A percentile compares a stretch with the other conserved stretches of the same genome.
Conservation (phyloP, 768 basidiomycete genomes). For the Xerocomellus dryophilus region DNA sequence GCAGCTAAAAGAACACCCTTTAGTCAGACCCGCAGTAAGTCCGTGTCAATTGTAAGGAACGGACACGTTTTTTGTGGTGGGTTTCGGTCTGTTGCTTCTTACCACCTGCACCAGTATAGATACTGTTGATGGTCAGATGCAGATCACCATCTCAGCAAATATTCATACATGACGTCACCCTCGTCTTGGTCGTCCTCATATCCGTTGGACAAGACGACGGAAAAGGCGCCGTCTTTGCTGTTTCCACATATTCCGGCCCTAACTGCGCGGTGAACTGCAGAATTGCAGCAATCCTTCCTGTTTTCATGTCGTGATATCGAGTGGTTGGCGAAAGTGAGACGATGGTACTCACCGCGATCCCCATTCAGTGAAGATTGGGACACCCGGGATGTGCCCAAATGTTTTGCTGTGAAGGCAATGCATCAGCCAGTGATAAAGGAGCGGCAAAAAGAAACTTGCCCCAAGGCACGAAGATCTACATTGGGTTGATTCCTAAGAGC, state of each 20-base stretch:
- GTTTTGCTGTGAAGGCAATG: constrained; percentile 8
- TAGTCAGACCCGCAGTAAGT: not conserved
- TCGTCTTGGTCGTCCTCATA: constrained; percentile 27
- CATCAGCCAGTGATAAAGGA: not conserved
- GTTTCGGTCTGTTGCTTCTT: constrained; percentile 10
- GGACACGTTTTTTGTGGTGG: constrained; percentile 18
- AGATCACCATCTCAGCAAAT: not conserved
- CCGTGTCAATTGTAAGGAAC: not conserved
- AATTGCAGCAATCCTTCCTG: constrained; percentile 7
- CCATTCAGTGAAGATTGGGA: constrained; percentile 24
- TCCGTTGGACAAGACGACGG: constrained; percentile 17
- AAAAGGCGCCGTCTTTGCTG: constrained; percentile 5
- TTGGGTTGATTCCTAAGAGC: too few relatives aligned
- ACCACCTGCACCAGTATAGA: constrained; percentile 30
- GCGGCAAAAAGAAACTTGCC: too few relatives aligned
- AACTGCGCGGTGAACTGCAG: constrained; percentile 17
- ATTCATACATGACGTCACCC: constrained; percentile 27
- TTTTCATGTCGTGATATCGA: not conserved
- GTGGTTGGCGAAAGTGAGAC: not conserved
- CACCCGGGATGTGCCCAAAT: constrained; percentile 25
- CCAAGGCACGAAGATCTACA: too few relatives aligned
- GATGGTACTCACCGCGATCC: constrained; percentile 12
- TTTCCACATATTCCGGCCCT: constrained; percentile 24
- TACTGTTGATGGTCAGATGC: constrained; percentile 13
- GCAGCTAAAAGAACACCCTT: constrained; percentile 3